Evolutionary conservation across 1,139 yeast species (phyloP), one percentile per base, ranked within the genome.

Genomic region (Tardiomyces blankii): DNA sequence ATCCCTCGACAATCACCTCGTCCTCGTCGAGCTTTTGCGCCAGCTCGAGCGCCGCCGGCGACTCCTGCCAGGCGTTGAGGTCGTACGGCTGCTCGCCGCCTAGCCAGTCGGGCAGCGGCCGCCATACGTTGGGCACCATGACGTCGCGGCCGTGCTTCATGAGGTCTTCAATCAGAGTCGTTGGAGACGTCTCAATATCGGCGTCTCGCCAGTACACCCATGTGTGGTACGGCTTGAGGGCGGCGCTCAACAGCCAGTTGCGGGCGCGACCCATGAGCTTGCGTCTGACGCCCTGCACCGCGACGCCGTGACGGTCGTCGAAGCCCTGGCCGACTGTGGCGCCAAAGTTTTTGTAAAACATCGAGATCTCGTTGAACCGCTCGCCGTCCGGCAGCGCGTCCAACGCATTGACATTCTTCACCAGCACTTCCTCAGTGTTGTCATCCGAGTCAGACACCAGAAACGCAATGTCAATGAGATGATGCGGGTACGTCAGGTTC

Each of bases 61-160:
- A 74, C 64, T 86, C 95, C 59, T 82, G 87, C 95, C 95, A 86
- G 33, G 94, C 83, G 66, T 86, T 86, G 61, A 86, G 73, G 67
- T 86, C 95, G 59, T 86, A 86, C 1, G 95, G 95, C 63, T 86
- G 95, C 60, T 84, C 89, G 59, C 80, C 80, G 7, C 93, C 93
- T 48, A 85, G 72, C 89, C 91, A 85, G 62, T 82, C 91, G 1
- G 95, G 95, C 51, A 86, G 68, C 1, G 95, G 95, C 55, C 95
- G 74, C 95, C 95, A 86, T 42, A 86, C 93, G 59, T 86, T 86
- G 21, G 95, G 95, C 21, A 86, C 89, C 48, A 79, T 78, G 39
- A 80, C 82, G 53, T 80, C 86, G 57, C 70, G 73, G 55, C 76
- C 71, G 57, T 78, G 83, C 50, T 70, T 72, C 85, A 80, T 80